Conservation (phyloP, 75 land plant species). For the Cryptomeria japonica region DNA sequence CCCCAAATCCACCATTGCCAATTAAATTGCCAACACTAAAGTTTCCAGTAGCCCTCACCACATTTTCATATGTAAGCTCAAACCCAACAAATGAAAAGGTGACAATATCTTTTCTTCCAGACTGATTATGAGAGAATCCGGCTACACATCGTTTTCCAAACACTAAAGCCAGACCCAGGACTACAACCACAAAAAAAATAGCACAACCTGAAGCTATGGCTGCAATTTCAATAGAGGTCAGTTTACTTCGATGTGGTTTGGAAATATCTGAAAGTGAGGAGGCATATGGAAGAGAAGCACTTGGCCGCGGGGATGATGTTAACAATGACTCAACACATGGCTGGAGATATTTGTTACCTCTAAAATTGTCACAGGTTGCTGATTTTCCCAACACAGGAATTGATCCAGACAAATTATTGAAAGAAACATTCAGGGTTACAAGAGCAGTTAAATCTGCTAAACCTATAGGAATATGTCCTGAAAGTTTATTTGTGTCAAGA, state of each 20-base stretch:
- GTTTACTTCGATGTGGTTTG: neutral
- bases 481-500: slow-evolving; percentile 56
- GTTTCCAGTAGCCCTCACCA: slow-evolving; percentile 62
- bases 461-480: slow-evolving; percentile 63
- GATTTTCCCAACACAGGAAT: slow-evolving; percentile 49
- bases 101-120: slow-evolving; percentile 48
- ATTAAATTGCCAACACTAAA: slow-evolving; percentile 64
- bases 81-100: slow-evolving; percentile 40
- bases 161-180: slow-evolving; percentile 30
- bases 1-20: slow-evolving; percentile 80
- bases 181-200: slow-evolving; percentile 24
- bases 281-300: slow-evolving; percentile 5
- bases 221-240: slow-evolving; percentile 29
- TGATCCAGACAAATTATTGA: slow-evolving; percentile 75
- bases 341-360: slow-evolving; percentile 48
- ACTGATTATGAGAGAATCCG: slow-evolving; percentile 10
- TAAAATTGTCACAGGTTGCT: slow-evolving; percentile 32
- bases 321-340: slow-evolving; percentile 32
- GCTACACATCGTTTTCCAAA: slow-evolving; percentile 29
- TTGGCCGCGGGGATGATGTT: slow-evolving; percentile 17
- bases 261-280: neutral
- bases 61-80: slow-evolving; percentile 61
- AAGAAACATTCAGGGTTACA: slow-evolving; percentile 58
- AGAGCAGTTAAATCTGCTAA: slow-evolving; percentile 50
- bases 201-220: slow-evolving; percentile 46